phyloP scores from a whole-genome alignment of 2,329 filamentous ascomycete genomes.

The Claviceps purpurea region DNA sequence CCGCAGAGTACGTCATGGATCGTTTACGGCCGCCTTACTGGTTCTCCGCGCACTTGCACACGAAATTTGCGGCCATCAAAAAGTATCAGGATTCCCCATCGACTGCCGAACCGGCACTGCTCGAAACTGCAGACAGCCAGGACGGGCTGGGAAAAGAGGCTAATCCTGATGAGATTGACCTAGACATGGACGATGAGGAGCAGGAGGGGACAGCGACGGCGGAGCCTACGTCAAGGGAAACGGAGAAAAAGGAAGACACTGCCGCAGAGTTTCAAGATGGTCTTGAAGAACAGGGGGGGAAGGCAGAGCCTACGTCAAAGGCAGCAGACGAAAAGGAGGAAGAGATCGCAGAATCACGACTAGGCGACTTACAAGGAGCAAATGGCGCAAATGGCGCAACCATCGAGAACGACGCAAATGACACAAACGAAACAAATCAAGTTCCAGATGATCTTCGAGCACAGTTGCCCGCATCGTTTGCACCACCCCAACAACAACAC shows the following conservation, averaged over 20 bases:
- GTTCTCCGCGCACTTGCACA: slow-evolving; percentile 90
- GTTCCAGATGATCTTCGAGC: slow-evolving; percentile 54
- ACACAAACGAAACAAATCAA: slow-evolving; percentile 10
- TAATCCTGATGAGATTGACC: slow-evolving; percentile 59
- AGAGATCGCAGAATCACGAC: background rate
- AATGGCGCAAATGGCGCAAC: background rate
- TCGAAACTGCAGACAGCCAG: background rate
- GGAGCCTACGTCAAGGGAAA: background rate
- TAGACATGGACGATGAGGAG: slow-evolving; percentile 42
- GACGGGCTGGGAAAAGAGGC: slow-evolving; percentile 9
- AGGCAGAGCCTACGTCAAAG: background rate
- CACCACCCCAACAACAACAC: slow-evolving; percentile 21
- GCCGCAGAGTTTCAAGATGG: background rate
- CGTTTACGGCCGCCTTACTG: slow-evolving; percentile 71
- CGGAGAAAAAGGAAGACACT: background rate
- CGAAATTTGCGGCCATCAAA: slow-evolving; percentile 65
- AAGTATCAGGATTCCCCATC: slow-evolving; percentile 29
- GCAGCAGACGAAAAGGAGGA: background rate
- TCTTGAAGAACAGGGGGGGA: slow-evolving; percentile 9
- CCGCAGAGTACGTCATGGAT: slow-evolving; percentile 69
- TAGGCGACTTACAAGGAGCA: background rate
- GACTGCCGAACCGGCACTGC: background rate
- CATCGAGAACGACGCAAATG: background rate
- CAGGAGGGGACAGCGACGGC: slow-evolving; percentile 7
- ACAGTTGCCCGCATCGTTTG: slow-evolving; percentile 66